Base-by-base conservation (phyloP, 108 stramenopile genomes). In the Epipyxis sp. region DNA sequence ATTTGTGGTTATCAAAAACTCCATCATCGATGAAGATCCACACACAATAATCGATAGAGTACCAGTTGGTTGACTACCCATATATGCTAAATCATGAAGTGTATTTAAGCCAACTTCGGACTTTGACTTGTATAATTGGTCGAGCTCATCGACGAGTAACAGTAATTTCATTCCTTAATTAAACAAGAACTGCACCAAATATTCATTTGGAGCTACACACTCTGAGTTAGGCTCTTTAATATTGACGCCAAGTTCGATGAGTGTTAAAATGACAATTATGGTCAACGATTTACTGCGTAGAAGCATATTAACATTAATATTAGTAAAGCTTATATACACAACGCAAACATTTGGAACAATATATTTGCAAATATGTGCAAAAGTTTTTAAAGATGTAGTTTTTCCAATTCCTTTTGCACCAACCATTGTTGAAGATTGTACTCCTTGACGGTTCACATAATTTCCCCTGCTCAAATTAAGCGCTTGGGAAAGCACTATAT, bases 41-140 rank as follows among this genome's bases (percentile, higher is more conserved):
- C 71, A 74, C 27, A 74, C 71, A 29, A 74, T 6, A 27, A 74
- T 42, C 6, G 71, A 46, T 27, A 74, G 6, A 13, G 3, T 37
- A 54, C 71, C 71, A 3, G 71, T 42, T 42, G 71, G 71, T 42
- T 74, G 71, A 42, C 43, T 74, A 13, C 71, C 71, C n/a, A 74
- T 43, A 57, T 74, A 74, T 46, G 50, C 71, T 42, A 74, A 37
- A 27, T 74, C 71, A 57, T n/a, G n/a, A n/a, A n/a, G n/a, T n/a
- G n/a, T n/a, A n/a, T n/a, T n/a, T n/a, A n/a, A n/a, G n/a, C n/a
- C n/a, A n/a, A n/a, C n/a, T n/a, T n/a, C n/a, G n/a, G n/a, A n/a
- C n/a, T n/a, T n/a, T n/a, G n/a, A n/a, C 54, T 16, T 57, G 54
- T 57, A 57, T 25, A 57, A 57, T 25, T 57, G 54, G 25, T 57